phyloP scores from a whole-genome alignment of 2,329 filamentous ascomycete species.

The Fusarium tricinctum region DNA sequence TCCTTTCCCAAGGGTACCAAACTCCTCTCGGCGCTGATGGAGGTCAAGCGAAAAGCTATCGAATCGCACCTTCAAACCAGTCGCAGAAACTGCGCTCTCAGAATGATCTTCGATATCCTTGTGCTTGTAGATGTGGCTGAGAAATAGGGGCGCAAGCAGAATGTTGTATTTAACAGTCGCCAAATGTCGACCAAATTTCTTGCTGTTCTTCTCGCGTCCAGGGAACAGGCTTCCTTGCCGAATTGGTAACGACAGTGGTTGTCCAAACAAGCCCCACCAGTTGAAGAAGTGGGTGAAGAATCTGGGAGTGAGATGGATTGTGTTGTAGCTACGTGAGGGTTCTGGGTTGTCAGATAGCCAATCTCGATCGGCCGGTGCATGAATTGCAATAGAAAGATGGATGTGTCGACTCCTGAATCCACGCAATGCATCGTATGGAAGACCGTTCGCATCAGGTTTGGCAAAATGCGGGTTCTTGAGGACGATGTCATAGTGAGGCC shows the following conservation, averaged over 20 bases:
- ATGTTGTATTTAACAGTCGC: conserved; percentile 99
- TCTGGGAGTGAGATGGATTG: conserved; percentile 91
- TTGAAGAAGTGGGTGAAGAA: conserved; percentile 99
- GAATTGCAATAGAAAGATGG: conserved; percentile 91
- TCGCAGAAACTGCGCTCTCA: conserved; percentile 84
- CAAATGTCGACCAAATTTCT: conserved; percentile 96
- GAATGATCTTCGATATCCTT: conserved; percentile 91
- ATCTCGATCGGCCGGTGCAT: conserved; percentile 87
- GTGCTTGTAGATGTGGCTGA: conserved; percentile 98
- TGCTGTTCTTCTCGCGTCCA: conserved; percentile 93
- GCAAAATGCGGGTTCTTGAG: conserved; percentile 85
- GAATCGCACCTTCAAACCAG: conserved; percentile 94
- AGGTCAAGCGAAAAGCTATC: conserved; percentile 98
- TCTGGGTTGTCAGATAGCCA: conserved; percentile 83
- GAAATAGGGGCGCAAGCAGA: conserved; percentile 89
- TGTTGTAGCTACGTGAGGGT: conserved; percentile 92
- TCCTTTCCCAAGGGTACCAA: conserved; percentile 83
- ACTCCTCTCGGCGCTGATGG: conserved; percentile 93
- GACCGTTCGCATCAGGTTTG: conserved; percentile 67
- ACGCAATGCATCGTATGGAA: conserved; percentile 89
- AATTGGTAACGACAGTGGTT: conserved; percentile 93
- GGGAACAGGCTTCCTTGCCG: conserved; percentile 94
- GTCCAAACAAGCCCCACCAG: conserved; percentile 98
- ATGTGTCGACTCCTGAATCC: conserved; percentile 98
- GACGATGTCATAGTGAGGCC: conserved; percentile 91